Evolutionary conservation across 306 rosid genomes (phyloP).

Genomic region (Quercus berberidifolia): DNA sequence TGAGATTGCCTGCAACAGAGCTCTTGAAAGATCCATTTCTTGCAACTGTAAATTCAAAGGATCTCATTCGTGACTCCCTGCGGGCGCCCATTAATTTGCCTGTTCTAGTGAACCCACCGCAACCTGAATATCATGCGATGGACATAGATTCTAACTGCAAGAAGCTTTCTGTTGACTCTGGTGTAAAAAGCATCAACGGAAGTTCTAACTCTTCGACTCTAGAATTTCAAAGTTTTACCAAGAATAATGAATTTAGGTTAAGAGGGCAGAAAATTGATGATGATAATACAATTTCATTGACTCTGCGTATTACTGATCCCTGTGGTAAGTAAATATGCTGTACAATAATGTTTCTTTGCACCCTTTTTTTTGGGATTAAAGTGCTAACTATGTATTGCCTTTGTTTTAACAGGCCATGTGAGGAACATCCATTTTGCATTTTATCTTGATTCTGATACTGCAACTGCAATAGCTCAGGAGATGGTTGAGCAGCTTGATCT

Average conservation of each 20-base stretch:
- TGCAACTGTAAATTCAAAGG: slow-evolving; percentile 43
- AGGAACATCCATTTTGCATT: slow-evolving; percentile 81
- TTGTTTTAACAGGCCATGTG: slow-evolving; percentile 50
- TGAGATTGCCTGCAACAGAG: slow-evolving; percentile 67
- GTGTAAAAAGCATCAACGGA: slow-evolving; percentile 26
- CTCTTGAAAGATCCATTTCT: slow-evolving; percentile 87
- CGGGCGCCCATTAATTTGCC: slow-evolving; percentile 22
- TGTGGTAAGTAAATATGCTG: slow-evolving; percentile 44
- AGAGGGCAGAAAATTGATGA: slow-evolving; percentile 51
- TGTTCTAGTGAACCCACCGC: slow-evolving; percentile 29
- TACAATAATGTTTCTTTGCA: neutral
- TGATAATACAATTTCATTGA: slow-evolving; percentile 45
- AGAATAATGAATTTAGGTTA: slow-evolving; percentile 53
- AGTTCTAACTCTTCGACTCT: slow-evolving; percentile 33
- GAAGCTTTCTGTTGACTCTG: slow-evolving; percentile 37
- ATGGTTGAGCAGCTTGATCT: slow-evolving; percentile 88
- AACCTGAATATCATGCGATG: slow-evolving; percentile 46
- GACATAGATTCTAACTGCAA: slow-evolving; percentile 52
- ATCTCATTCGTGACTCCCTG: slow-evolving; percentile 10
- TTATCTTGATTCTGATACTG: slow-evolving; percentile 68
- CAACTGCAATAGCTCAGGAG: slow-evolving; percentile 76
- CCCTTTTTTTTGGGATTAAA: neutral
- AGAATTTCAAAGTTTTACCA: slow-evolving; percentile 41
- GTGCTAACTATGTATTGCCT: neutral
- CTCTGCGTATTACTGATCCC: slow-evolving; percentile 52